Conservation (phyloP, 2,329 filamentous ascomycete genomes). For the Cadophora malorum region DNA sequence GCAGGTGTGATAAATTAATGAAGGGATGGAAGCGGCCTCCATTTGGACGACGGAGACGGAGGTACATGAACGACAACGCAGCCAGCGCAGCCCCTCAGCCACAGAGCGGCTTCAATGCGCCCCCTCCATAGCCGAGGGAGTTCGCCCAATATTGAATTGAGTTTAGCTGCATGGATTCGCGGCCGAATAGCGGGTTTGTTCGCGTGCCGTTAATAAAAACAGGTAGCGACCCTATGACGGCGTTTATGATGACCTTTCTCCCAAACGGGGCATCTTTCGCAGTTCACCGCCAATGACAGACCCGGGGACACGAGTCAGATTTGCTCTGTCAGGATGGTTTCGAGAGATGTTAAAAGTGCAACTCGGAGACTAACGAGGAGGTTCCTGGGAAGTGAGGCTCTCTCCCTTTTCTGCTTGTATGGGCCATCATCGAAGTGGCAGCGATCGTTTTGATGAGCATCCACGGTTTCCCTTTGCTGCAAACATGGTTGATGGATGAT, state of each 20-base stretch:
- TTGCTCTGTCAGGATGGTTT: constrained; percentile 11
- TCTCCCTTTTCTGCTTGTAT: background rate
- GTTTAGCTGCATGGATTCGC: constrained; percentile 25
- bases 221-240: constrained; percentile 14
- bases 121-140: constrained; percentile 1
- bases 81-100: constrained; percentile 4
- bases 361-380: background rate
- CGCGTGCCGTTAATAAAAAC: constrained; percentile 3
- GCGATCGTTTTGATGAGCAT: constrained; percentile 13
- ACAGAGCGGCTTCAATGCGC: background rate
- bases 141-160: constrained; percentile 22
- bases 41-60: constrained; percentile 19
- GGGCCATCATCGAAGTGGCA: constrained; percentile 15
- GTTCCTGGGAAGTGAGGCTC: constrained; percentile 10
- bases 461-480: background rate
- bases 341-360: background rate
- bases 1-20: constrained; percentile 15
- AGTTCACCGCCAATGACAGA: constrained; percentile 8
- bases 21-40: constrained; percentile 6
- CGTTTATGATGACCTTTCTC: constrained; percentile 9
- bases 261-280: constrained; percentile 12
- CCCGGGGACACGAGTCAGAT: constrained; percentile 5
- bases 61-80: constrained; percentile 9
- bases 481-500: constrained; percentile 10
- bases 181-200: constrained; percentile 21